A percentile compares a stretch with the other conserved stretches of the same genome.
Evolutionary conservation across 2,329 filamentous ascomycete species (phyloP).

Genomic region (Trichophyton verrucosum): DNA sequence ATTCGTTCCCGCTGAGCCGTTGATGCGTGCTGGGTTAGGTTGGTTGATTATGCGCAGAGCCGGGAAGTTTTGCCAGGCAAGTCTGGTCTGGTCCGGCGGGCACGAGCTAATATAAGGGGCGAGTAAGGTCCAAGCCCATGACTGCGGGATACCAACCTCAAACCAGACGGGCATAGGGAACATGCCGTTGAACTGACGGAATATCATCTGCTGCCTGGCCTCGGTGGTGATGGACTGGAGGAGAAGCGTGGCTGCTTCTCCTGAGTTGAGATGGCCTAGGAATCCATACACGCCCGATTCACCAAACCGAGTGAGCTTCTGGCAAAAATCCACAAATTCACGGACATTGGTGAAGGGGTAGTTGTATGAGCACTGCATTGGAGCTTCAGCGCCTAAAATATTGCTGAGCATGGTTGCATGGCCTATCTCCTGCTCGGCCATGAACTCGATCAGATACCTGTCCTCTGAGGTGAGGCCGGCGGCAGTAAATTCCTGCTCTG

Average conservation of each 20-base stretch:
- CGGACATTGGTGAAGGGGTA: slow-evolving; percentile 63
- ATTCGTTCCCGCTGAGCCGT: slow-evolving; percentile 42
- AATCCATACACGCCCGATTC: slow-evolving; percentile 74
- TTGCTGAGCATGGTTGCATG: slow-evolving; percentile 67
- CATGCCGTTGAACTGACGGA: slow-evolving; percentile 68
- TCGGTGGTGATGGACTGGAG: slow-evolving; percentile 67
- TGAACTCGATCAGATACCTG: slow-evolving; percentile 58
- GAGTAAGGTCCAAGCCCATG: slow-evolving; percentile 70
- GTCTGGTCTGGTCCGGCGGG: slow-evolving; percentile 55
- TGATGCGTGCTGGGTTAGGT: slow-evolving; percentile 57
- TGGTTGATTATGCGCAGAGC: slow-evolving; percentile 60
- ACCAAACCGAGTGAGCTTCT: slow-evolving; percentile 72
- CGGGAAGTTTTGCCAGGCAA: slow-evolving; percentile 79
- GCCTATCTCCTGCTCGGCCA: slow-evolving; percentile 64
- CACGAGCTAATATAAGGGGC: slow-evolving; percentile 72
- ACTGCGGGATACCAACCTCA: slow-evolving; percentile 65
- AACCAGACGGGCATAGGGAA: slow-evolving; percentile 79
- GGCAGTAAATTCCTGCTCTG: slow-evolving; percentile 54
- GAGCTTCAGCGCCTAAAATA: slow-evolving; percentile 59
- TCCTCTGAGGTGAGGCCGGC: slow-evolving; percentile 58
- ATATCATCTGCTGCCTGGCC: slow-evolving; percentile 71
- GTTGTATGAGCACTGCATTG: slow-evolving; percentile 66
- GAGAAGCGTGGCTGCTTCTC: slow-evolving; percentile 59
- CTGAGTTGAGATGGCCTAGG: slow-evolving; percentile 62
- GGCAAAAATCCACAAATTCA: slow-evolving; percentile 72